Conservation (phyloP, 2,329 filamentous ascomycete species). For the Cercospora sp. region DNA sequence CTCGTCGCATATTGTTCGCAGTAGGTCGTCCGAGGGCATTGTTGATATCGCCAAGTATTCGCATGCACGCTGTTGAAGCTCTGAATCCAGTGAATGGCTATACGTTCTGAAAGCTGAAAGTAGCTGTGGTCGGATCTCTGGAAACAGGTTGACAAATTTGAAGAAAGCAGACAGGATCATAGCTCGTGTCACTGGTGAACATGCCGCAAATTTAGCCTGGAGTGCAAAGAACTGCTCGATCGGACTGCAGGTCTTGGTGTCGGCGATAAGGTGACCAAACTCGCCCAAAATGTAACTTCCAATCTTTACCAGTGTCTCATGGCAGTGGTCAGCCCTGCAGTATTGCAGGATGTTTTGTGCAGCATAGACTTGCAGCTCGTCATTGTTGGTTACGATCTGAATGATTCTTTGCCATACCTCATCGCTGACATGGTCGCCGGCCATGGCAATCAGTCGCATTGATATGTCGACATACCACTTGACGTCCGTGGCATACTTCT, state of each 20-base stretch:
- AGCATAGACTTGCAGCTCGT: constrained; percentile 94
- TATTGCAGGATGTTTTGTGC: constrained; percentile 92
- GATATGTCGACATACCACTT: constrained; percentile 99
- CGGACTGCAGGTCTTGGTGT: constrained; percentile 86
- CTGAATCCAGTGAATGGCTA: constrained; percentile 90
- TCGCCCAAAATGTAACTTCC: constrained; percentile 94
- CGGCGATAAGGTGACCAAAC: constrained; percentile 94
- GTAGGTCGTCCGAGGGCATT: constrained; percentile 82
- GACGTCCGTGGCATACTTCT: constrained; percentile 97
- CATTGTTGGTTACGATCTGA: constrained; percentile 98
- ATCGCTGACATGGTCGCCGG: constrained; percentile 96
- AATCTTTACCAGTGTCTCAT: constrained; percentile 97
- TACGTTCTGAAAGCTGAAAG: constrained; percentile 87
- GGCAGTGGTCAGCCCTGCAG: constrained; percentile 87
- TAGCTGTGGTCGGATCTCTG: constrained; percentile 95
- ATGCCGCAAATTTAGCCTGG: constrained; percentile 84
- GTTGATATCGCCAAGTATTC: constrained; percentile 88
- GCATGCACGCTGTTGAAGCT: constrained; percentile 93
- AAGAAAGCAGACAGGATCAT: constrained; percentile 95
- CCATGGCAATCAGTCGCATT: constrained; percentile 88
- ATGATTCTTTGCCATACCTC: constrained; percentile 99
- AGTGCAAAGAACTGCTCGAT: constrained; percentile 96
- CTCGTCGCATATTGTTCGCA: constrained; percentile 93
- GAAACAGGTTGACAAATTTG: constrained; percentile 98
- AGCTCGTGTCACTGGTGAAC: constrained; percentile 83